These are phyloP conservation scores for Wallacemonas sp. DNA, from an alignment of 208 protist genomes.

Conservation along the genomic window DNA sequence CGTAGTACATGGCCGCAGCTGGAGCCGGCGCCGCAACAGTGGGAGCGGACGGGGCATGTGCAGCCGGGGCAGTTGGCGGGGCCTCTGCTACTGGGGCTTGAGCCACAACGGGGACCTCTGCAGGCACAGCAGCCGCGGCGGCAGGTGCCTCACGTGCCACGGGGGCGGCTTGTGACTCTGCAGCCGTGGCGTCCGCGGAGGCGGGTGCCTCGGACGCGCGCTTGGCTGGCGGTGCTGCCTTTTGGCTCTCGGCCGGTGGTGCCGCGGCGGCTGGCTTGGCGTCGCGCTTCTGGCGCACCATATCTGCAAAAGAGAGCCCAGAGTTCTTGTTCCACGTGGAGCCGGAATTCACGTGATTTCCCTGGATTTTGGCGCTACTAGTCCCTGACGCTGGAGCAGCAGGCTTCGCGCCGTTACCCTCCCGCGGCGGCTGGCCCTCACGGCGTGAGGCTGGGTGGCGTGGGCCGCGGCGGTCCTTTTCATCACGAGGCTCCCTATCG, in stretches of 20 bases:
- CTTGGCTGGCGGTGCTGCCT: not conserved
- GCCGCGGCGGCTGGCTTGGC: constrained; percentile 16
- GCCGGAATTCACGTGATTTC: constrained; percentile 36
- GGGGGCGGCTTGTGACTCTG: not conserved
- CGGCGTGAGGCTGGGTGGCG: constrained; percentile 2
- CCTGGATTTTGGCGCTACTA: constrained; percentile 37
- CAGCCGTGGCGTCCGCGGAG: not conserved
- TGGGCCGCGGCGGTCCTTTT: constrained; percentile 1
- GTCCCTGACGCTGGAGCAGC: constrained; percentile 12
- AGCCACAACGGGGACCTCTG: constrained; percentile 3
- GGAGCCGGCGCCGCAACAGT: constrained; percentile 27
- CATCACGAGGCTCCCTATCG: constrained; percentile 17
- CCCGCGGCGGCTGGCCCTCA: constrained; percentile 8
- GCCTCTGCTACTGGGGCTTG: constrained; percentile 20
- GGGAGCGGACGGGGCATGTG: constrained; percentile 8
- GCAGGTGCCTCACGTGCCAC: not conserved
- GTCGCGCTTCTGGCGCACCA: constrained; percentile 37
- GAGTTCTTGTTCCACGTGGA: constrained; percentile 55
- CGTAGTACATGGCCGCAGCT: constrained; percentile 43
- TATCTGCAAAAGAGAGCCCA: constrained; percentile 64
- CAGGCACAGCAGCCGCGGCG: constrained; percentile 7
- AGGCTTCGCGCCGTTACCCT: constrained; percentile 16
- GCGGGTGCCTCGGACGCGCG: not conserved
- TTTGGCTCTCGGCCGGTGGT: not conserved
- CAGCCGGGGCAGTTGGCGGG: constrained; percentile 13